Conservation (phyloP, 140 eudicot genomes). For the Ambrosia hybrid region DNA sequence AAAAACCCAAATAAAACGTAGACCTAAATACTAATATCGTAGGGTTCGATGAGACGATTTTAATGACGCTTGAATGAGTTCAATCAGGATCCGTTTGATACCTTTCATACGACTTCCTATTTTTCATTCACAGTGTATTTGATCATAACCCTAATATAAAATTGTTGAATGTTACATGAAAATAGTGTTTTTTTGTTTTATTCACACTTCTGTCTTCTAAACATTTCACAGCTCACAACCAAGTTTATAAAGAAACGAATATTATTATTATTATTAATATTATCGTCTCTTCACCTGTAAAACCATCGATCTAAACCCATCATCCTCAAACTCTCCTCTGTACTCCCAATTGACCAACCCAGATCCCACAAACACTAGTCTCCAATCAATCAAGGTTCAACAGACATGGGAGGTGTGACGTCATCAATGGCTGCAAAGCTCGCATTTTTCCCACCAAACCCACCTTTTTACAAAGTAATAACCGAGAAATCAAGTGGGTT, state of each 20-base stretch:
- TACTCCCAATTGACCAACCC: neutral
- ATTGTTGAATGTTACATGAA: neutral
- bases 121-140: too few relatives aligned
- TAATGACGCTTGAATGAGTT: too few relatives aligned
- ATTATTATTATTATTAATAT: neutral
- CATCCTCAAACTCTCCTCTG: neutral
- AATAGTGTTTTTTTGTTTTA: conserved; percentile 23
- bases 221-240: neutral
- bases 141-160: too few relatives aligned
- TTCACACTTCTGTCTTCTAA: conserved; percentile 16
- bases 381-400: neutral
- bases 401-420: conserved; percentile 90
- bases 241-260: conserved; percentile 14
- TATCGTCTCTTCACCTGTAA: conserved; percentile 29
- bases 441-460: conserved; percentile 93
- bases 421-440: conserved; percentile 97
- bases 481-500: conserved; percentile 60
- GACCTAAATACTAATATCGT: too few relatives aligned
- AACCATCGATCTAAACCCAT: conserved; percentile 10
- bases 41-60: too few relatives aligned
- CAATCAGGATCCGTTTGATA: too few relatives aligned
- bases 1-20: too few relatives aligned
- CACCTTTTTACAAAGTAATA: conserved; percentile 73
- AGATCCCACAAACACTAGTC: neutral
- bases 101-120: too few relatives aligned